A percentile compares a stretch with the other conserved stretches of the same genome.
Evolutionary conservation across 1,139 yeast genomes (phyloP).

Genomic region (Arxiozyma telluris): DNA sequence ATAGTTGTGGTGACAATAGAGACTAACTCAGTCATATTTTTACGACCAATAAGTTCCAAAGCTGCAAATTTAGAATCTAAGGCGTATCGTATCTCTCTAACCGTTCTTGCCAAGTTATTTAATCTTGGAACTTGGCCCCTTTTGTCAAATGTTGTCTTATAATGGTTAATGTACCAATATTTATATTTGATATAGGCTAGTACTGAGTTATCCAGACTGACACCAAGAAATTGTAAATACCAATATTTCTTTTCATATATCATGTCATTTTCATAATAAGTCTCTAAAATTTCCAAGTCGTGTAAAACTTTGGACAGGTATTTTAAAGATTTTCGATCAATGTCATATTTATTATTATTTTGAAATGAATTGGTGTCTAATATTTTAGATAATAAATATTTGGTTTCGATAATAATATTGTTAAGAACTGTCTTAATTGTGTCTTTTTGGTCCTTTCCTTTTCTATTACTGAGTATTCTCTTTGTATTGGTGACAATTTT

Average conservation of each 20-base stretch:
- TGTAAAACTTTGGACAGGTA: not conserved
- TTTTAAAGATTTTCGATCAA: not conserved
- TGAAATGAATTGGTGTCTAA: not conserved
- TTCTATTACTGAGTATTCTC: not conserved
- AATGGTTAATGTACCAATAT: not conserved
- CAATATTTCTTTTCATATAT: conserved; percentile 1
- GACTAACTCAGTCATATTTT: not conserved
- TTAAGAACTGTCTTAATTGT: not conserved
- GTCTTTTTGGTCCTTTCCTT: not conserved
- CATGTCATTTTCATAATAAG: not conserved
- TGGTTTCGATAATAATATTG: not conserved
- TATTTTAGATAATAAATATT: not conserved
- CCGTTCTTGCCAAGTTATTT: not conserved
- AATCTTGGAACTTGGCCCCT: not conserved
- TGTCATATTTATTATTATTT: not conserved
- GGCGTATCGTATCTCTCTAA: not conserved
- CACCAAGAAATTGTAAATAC: conserved; percentile 1
- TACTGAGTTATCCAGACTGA: not conserved
- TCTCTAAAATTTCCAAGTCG: not conserved
- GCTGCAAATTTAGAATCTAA: conserved; percentile 1
- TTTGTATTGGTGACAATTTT: not conserved
- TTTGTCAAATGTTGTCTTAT: not conserved
- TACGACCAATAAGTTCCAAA: conserved; percentile 1
- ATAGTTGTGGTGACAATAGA: not conserved
- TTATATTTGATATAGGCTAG: not conserved